Evolutionary conservation across 2,329 filamentous ascomycete genomes (phyloP).

Genomic region (Aspergillus luchuensis): DNA sequence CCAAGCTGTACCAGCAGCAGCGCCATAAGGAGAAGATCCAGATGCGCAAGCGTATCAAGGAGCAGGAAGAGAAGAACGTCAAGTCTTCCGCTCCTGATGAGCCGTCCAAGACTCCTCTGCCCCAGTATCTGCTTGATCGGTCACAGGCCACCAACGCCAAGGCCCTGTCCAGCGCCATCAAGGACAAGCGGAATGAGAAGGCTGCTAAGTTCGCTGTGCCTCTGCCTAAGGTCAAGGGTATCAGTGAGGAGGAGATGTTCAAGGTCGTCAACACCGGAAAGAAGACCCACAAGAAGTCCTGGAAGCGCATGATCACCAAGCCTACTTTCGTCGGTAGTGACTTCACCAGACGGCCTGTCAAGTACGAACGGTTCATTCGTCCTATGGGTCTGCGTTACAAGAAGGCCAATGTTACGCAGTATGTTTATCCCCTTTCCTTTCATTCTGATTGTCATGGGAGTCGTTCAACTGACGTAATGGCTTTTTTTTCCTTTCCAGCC

Average conservation of each 20-base stretch:
- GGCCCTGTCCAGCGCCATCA: constrained; percentile 80
- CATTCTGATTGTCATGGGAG: constrained; percentile 6
- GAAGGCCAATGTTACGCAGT: constrained; percentile 68
- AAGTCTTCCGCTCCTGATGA: constrained; percentile 79
- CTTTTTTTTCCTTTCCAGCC: constrained; percentile 37
- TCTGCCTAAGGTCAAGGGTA: constrained; percentile 89
- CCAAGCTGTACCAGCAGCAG: constrained; percentile 92
- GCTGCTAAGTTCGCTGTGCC: constrained; percentile 91
- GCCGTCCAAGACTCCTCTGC: constrained; percentile 75
- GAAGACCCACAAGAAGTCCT: constrained; percentile 83
- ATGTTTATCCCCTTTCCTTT: constrained; percentile 19
- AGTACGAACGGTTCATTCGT: constrained; percentile 69
- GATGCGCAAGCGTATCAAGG: constrained; percentile 92
- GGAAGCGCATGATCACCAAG: constrained; percentile 70
- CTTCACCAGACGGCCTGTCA: constrained; percentile 86
- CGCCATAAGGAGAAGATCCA: constrained; percentile 97
- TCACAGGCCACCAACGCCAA: constrained; percentile 68
- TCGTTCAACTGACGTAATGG: constrained; percentile 8
- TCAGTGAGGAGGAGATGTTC: constrained; percentile 97
- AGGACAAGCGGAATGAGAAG: constrained; percentile 93
- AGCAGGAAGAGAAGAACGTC: constrained; percentile 94
- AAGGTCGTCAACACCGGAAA: constrained; percentile 94
- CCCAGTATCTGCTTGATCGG: constrained; percentile 93
- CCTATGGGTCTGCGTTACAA: constrained; percentile 80
- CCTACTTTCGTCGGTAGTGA: constrained; percentile 88